These are phyloP conservation scores for Cytospora leucostoma DNA, from an alignment of 2,329 filamentous ascomycete species.

Conservation along the genomic window DNA sequence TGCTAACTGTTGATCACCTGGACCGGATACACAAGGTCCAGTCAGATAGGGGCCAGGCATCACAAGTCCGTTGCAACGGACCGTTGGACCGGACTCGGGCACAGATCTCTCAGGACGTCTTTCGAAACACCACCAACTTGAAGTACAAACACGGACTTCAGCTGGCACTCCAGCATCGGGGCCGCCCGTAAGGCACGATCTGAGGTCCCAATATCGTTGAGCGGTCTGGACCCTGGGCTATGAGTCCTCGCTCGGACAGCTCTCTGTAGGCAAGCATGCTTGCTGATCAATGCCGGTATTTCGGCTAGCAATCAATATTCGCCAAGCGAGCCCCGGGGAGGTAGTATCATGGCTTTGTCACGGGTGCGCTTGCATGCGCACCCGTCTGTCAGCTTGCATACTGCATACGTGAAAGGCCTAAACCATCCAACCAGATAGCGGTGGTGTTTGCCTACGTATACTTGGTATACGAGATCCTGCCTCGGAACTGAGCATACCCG, in stretches of 20 bases:
- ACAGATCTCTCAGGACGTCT: too few relatives aligned
- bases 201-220: not conserved
- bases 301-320: too few relatives aligned
- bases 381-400: conserved; percentile 5
- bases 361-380: conserved; percentile 11
- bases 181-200: not conserved
- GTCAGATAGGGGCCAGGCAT: too few relatives aligned
- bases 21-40: too few relatives aligned
- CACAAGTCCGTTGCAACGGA: too few relatives aligned
- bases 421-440: not conserved
- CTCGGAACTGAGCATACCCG: not conserved
- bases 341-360: not conserved
- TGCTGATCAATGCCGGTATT: too few relatives aligned
- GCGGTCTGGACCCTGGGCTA: not conserved
- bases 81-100: too few relatives aligned
- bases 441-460: not conserved
- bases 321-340: not conserved
- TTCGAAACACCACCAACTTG: not conserved
- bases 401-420: not conserved
- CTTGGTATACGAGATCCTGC: not conserved
- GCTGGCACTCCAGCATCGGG: not conserved
- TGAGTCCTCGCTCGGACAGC: not conserved
- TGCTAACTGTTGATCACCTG: too few relatives aligned
- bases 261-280: not conserved
- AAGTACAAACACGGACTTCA: not conserved